phyloP scores from a whole-genome alignment of 345 rosid species.

The Gossypium ekmanianum region DNA sequence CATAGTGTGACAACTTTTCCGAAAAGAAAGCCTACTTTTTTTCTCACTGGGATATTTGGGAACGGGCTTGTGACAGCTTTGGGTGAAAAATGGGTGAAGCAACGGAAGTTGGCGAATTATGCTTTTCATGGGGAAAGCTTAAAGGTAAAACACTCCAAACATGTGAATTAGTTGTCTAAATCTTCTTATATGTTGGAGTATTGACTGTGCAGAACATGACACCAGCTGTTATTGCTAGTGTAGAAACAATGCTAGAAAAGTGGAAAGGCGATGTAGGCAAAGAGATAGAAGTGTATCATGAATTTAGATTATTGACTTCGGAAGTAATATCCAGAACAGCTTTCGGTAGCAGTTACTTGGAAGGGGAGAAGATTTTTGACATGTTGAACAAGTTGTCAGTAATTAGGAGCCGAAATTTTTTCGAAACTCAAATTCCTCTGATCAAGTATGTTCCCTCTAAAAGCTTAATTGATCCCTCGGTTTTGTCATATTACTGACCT shows the following conservation, averaged over 20 bases:
- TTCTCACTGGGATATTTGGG: too few species aligned
- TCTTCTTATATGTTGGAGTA: background rate
- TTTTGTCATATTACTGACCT: background rate
- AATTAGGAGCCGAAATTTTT: background rate
- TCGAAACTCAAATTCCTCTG: background rate
- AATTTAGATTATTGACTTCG: constrained; percentile 39
- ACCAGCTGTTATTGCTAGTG: constrained; percentile 36
- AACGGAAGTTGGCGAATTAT: too few species aligned
- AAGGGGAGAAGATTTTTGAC: constrained; percentile 38
- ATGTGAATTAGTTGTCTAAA: background rate
- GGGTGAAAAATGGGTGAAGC: too few species aligned
- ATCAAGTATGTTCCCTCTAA: background rate
- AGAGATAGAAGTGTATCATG: constrained; percentile 37
- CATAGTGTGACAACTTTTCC: too few species aligned
- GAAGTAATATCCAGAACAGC: constrained; percentile 47
- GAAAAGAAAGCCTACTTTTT: too few species aligned
- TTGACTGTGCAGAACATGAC: constrained; percentile 23
- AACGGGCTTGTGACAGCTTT: too few species aligned
- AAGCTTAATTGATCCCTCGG: too few species aligned
- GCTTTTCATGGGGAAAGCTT: too few species aligned
- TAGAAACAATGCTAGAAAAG: constrained; percentile 44
- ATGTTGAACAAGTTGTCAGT: constrained; percentile 25
- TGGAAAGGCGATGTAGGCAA: constrained; percentile 32
- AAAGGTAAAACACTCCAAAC: too few species aligned
- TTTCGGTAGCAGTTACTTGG: constrained; percentile 45